These are phyloP conservation scores for Aegilops tauschii DNA, from an alignment of 176 grass and related monocot genomes.

Conservation along the genomic window DNA sequence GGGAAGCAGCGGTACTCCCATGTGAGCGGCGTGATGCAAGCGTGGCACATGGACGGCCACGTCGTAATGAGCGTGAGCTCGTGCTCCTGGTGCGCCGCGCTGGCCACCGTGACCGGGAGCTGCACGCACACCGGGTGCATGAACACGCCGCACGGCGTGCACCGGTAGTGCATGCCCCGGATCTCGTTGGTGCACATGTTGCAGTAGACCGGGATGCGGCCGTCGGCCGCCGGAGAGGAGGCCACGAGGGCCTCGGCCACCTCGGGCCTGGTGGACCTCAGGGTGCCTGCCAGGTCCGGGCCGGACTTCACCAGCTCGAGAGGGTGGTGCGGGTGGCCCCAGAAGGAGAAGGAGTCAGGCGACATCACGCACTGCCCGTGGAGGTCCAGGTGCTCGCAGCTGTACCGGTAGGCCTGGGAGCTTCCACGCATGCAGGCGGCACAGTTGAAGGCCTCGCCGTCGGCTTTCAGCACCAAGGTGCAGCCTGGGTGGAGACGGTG, in stretches of 20 bases:
- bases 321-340: conserved; percentile 3
- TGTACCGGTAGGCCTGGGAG: not conserved
- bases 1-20: not conserved
- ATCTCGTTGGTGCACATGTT: conserved; percentile 4
- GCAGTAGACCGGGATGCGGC: not conserved
- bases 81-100: not conserved
- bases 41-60: not conserved
- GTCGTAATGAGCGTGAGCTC: conserved; percentile 5
- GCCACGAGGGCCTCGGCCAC: not conserved
- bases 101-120: not conserved
- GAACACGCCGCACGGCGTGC: not conserved
- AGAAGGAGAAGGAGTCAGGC: not conserved
- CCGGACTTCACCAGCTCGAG: not conserved
- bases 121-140: not conserved
- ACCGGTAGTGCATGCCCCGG: not conserved
- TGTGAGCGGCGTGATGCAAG: not conserved
- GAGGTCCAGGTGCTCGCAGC: not conserved
- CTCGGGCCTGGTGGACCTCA: not conserved
- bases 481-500: not conserved
- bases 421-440: not conserved
- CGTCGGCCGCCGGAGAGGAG: not conserved
- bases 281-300: not conserved
- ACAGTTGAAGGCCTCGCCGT: not conserved
- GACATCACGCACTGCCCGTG: not conserved
- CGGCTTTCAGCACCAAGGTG: not conserved